Base-by-base conservation (phyloP, 257 asterid genomes). In the Primulina tabacum region DNA sequence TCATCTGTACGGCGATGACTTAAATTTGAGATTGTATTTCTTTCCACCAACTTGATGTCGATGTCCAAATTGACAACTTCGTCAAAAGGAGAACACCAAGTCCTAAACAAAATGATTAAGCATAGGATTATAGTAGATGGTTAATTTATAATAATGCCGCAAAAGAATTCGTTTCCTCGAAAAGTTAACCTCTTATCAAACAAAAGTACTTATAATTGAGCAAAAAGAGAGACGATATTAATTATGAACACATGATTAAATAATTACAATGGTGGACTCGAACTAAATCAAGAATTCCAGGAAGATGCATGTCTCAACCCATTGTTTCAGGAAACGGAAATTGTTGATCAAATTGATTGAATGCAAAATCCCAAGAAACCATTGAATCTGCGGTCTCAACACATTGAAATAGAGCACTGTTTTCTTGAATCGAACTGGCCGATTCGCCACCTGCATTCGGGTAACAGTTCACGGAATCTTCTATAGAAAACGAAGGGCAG, bases 361-460 rank as follows among this genome's bases (percentile, higher is more conserved):
- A 77, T 35, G 65, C 38, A 33, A 6, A 66, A 75, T 82, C 85
- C 88, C 85, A 81, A 0, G 84, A 78, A 32, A 81, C 63, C 71
- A 82, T 59, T 8, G 92, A 82, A 71, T 84, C 88, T 21, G 75
- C 73, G 67, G 70, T 70, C 55, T 74, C 78, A 34, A 68, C 62
- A 83, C 77, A 78, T 53, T 74, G 73, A 17, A 72, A 82, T 33
- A 74, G 24, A 58, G 32, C 30, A 43, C 69, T 40, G 6, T 40
- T 26, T 30, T 72, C 77, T 58, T 64, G 75, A 16, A 29, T 16
- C 0, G 67, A 70, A 43, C 37, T 33, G 9, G 67, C 9, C 7
- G 83, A 74, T 52, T 75, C 78, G 2, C 62, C 71, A 11, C 33
- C 12, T 4, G 69, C 59, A 60, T 69, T 60, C 14, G 65, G 52